A percentile compares a stretch with the other conserved stretches of the same genome.
Evolutionary conservation across 257 asterid genomes (phyloP).

Genomic region (Nicotiana tabacum): DNA sequence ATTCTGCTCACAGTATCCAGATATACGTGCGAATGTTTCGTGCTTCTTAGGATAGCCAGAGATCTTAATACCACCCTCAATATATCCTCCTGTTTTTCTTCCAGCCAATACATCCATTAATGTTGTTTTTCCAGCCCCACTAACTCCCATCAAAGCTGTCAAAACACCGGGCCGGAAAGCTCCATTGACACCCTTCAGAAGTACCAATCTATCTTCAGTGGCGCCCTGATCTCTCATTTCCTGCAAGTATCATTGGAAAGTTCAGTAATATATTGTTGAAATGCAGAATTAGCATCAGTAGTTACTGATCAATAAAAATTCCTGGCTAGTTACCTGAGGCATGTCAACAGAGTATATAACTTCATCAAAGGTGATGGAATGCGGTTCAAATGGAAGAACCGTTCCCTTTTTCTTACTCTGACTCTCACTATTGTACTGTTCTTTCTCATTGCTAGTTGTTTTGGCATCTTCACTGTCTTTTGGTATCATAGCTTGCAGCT

Average conservation of each 20-base stretch:
- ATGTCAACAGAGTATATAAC: constrained; percentile 74
- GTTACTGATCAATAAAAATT: too few species aligned
- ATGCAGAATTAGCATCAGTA: not conserved
- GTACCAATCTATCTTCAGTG: too few species aligned
- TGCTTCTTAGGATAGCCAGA: constrained; percentile 75
- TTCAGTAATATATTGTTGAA: not conserved
- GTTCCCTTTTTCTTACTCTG: constrained; percentile 44
- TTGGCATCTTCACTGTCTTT: constrained; percentile 23
- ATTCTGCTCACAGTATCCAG: constrained; percentile 75
- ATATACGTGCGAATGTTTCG: constrained; percentile 61
- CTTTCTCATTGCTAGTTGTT: constrained; percentile 3
- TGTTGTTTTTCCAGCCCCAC: constrained; percentile 89
- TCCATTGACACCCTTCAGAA: too few species aligned
- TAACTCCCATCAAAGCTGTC: constrained; percentile 81
- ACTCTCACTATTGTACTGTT: constrained; percentile 23
- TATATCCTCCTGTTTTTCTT: constrained; percentile 75
- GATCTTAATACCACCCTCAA: constrained; percentile 50
- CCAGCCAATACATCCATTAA: constrained; percentile 76
- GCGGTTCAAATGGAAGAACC: constrained; percentile 89
- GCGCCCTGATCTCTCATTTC: too few species aligned
- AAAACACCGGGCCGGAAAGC: too few species aligned
- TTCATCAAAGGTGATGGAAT: constrained; percentile 69
- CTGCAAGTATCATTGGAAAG: constrained; percentile 23
- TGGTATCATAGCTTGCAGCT: constrained; percentile 45
- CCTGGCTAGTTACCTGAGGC: constrained; percentile 49